These are phyloP conservation scores for Euphrasia arctica DNA, from an alignment of 305 asterid genomes.

Conservation along the genomic window DNA sequence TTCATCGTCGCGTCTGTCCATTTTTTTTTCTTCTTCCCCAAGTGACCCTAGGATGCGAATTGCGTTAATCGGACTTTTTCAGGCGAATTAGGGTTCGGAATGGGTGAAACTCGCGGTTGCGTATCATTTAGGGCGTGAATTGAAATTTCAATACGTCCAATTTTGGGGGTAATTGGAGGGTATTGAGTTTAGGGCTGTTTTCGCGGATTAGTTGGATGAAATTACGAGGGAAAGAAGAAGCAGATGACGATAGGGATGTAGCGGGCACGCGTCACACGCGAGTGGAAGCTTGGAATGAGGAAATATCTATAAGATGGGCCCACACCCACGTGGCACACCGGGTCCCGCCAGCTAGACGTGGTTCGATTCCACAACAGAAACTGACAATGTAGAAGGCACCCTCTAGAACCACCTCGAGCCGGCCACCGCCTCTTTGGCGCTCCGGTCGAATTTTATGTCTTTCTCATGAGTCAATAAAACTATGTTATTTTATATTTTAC, in stretches of 20 bases:
- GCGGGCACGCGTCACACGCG: slow-evolving; percentile 27
- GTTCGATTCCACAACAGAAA: not conserved
- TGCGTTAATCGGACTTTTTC: slow-evolving; percentile 10
- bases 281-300: not conserved
- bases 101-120: not conserved
- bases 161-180: slow-evolving; percentile 16
- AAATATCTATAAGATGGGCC: slow-evolving; percentile 14
- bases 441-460: too few species aligned
- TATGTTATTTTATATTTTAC: too few species aligned
- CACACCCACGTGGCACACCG: slow-evolving; percentile 28
- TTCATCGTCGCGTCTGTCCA: slow-evolving; percentile 51
- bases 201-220: slow-evolving; percentile 18
- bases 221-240: slow-evolving; percentile 6
- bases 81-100: slow-evolving; percentile 8
- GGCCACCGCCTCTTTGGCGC: too few species aligned
- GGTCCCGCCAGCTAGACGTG: slow-evolving; percentile 15
- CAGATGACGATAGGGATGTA: slow-evolving; percentile 24
- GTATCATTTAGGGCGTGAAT: slow-evolving; percentile 9
- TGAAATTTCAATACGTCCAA: slow-evolving; percentile 8
- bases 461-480: too few species aligned
- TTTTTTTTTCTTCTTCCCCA: slow-evolving; percentile 7
- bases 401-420: not conserved
- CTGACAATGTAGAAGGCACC: not conserved
- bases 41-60: slow-evolving; percentile 26
- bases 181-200: slow-evolving; percentile 25